Percentiles rank a stretch among this genome's conserved stretches.
phyloP scores from a whole-genome alignment of 2,329 filamentous ascomycete species.

The Phialophora chinensis region DNA sequence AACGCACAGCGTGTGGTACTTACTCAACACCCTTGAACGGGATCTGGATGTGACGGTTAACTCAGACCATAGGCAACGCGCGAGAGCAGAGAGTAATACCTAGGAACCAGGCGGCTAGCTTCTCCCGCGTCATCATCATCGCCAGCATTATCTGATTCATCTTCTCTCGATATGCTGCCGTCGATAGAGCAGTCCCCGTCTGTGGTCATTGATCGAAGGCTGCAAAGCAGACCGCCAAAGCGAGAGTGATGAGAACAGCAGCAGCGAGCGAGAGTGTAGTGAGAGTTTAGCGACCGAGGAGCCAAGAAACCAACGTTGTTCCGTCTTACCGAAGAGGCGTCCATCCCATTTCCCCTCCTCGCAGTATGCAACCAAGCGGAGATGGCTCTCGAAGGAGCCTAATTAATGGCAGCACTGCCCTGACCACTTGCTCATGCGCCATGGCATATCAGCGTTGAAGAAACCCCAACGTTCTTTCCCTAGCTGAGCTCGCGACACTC shows the following conservation, averaged over 20 bases:
- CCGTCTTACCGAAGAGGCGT: conserved; percentile 13
- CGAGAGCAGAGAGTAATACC: background rate
- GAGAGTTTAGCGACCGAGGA: background rate
- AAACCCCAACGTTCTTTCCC: too few species aligned
- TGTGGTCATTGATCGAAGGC: conserved; percentile 16
- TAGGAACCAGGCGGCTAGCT: conserved; percentile 14
- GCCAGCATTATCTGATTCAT: background rate
- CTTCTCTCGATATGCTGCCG: conserved; percentile 10
- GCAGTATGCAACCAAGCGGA: background rate
- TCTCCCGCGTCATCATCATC: conserved; percentile 12
- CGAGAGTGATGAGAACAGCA: background rate
- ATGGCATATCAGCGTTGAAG: background rate
- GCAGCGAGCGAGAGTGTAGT: background rate
- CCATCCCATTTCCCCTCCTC: background rate
- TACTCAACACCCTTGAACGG: conserved; percentile 5
- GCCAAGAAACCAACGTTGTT: conserved; percentile 8
- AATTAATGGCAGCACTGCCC: background rate
- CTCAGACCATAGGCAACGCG: background rate
- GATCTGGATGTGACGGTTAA: background rate
- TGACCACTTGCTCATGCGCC: background rate
- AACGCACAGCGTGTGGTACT: background rate
- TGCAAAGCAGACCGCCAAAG: background rate
- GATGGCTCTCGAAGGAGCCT: background rate
- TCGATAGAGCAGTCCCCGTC: conserved; percentile 2
- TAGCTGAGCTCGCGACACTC: too few species aligned